A percentile compares a stretch with the other conserved stretches of the same genome.
Conservation (phyloP, 2,329 filamentous ascomycete species). For the Aspergillus tubingensis region DNA sequence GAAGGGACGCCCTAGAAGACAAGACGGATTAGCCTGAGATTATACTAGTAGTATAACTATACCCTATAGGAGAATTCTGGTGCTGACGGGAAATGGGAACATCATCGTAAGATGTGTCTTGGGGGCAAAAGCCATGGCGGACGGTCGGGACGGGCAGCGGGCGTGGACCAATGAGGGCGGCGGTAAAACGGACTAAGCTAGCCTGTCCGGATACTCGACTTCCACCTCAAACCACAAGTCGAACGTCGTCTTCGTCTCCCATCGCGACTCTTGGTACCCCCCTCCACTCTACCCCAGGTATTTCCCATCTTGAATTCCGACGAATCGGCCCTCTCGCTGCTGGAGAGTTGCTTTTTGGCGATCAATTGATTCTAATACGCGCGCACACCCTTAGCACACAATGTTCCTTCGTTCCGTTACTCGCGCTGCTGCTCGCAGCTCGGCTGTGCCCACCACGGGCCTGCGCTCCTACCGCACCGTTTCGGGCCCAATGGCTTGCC, state of each 20-base stretch:
- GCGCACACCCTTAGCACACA: conserved; percentile 37
- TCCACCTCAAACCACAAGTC: conserved; percentile 44
- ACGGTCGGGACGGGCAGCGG: conserved; percentile 22
- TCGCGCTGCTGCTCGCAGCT: conserved; percentile 48
- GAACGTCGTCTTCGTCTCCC: conserved; percentile 35
- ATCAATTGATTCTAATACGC: conserved; percentile 35
- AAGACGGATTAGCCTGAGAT: too few relatives aligned
- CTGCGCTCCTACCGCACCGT: conserved; percentile 34
- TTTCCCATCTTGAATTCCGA: conserved; percentile 27
- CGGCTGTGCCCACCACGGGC: conserved; percentile 38
- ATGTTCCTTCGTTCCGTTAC: conserved; percentile 51
- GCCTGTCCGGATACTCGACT: conserved; percentile 39
- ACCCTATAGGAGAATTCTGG: too few relatives aligned
- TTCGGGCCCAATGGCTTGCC: conserved; percentile 39
- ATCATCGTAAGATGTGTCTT: conserved; percentile 24
- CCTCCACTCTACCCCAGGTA: conserved; percentile 31
- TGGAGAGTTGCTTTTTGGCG: conserved; percentile 20
- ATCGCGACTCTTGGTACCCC: conserved; percentile 31
- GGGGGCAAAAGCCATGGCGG: conserved; percentile 10
- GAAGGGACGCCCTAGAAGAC: background rate
- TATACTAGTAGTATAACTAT: too few relatives aligned
- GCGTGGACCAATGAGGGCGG: conserved; percentile 36
- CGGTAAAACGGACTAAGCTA: conserved; percentile 39
- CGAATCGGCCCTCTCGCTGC: conserved; percentile 24
- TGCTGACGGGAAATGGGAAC: background rate